These are phyloP conservation scores for Colletotrichum tamarilloi DNA, from an alignment of 2,329 filamentous ascomycete species.

Conservation along the genomic window DNA sequence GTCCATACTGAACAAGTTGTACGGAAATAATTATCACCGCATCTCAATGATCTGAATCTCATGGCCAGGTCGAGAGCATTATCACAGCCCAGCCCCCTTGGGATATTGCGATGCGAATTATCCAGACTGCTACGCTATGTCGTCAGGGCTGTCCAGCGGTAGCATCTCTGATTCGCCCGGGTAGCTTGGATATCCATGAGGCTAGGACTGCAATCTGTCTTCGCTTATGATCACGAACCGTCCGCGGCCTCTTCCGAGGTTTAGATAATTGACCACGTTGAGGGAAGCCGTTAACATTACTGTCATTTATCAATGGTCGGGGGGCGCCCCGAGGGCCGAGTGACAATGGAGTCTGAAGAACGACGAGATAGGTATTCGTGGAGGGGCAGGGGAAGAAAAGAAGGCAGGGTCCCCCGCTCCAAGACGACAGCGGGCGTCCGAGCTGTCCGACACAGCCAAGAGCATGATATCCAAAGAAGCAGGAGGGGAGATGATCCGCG, in stretches of 20 bases:
- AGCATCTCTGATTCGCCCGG: neutral
- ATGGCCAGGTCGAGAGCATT: too few species aligned
- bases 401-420: neutral
- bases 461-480: neutral
- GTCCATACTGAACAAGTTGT: neutral
- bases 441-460: slow-evolving; percentile 12
- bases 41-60: too few species aligned
- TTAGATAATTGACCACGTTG: neutral
- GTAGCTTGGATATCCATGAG: neutral
- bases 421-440: slow-evolving; percentile 3
- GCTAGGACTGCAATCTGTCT: neutral
- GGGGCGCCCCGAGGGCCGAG: neutral
- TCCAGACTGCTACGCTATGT: neutral
- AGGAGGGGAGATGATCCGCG: slow-evolving; percentile 16
- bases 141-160: neutral
- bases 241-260: neutral
- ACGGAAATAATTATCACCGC: too few species aligned
- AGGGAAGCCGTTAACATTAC: neutral
- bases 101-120: neutral
- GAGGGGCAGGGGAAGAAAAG: neutral
- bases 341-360: neutral
- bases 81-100: too few species aligned
- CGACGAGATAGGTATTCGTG: neutral
- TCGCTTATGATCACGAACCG: neutral
- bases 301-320: neutral